Percentiles rank a stretch among this genome's conserved stretches.
phyloP scores from a whole-genome alignment of 345 rosid species.

The Psidium guajava region DNA sequence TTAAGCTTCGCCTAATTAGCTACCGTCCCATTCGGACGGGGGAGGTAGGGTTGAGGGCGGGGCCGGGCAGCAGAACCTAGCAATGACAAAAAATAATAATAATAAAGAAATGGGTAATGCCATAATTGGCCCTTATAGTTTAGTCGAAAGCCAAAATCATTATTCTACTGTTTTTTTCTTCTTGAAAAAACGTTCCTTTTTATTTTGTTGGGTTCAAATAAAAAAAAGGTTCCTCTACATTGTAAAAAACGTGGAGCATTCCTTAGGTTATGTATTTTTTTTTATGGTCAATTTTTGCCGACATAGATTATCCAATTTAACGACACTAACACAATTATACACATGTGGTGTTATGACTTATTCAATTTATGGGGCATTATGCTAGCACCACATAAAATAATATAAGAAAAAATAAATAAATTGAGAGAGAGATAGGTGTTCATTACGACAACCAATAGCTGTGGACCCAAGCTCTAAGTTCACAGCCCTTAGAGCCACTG shows the following conservation, averaged over 20 bases:
- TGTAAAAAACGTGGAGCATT: no score
- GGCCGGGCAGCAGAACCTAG: not conserved
- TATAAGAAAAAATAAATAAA: not conserved
- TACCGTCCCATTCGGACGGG: not conserved
- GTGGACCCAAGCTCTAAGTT: not conserved
- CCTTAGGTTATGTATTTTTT: no score
- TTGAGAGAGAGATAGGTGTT: not conserved
- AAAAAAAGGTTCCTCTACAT: no score
- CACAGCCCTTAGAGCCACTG: rapidly evolving
- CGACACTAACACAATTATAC: not conserved
- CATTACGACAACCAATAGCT: not conserved
- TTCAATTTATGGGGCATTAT: not conserved
- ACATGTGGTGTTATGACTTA: not conserved
- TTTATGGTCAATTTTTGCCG: no score
- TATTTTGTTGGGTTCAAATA: no score
- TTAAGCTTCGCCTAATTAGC: not conserved
- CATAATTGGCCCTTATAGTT: not conserved
- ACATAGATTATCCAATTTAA: no score
- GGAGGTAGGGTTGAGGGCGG: not conserved
- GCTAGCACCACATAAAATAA: not conserved
- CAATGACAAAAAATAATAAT: not conserved
- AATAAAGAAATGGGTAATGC: not conserved
- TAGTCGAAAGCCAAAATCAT: no score
- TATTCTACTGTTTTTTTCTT: no score
- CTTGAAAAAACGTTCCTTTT: no score